Base-by-base conservation (phyloP, 768 basidiomycete genomes). In the Ephemerocybe angulata region DNA sequence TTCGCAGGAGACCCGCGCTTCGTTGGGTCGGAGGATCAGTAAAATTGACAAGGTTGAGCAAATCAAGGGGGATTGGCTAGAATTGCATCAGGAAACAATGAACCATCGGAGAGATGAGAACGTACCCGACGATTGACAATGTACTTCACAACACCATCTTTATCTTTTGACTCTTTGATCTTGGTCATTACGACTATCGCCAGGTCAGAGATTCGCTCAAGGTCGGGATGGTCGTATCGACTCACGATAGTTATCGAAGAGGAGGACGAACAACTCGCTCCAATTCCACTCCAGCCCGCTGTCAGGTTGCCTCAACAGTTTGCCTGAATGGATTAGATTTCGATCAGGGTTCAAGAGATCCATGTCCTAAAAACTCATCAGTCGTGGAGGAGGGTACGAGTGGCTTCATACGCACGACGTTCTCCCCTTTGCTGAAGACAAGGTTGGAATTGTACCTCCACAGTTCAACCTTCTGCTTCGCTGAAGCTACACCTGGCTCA, bases 191-290 rank as follows among this genome's bases (percentile, higher is more conserved):
- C 90, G 69, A 95, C 93, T 94, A 63, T 5, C 60, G n/a, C 38
- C 22, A 46, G 13, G 27, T 67, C 33, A 73, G 41, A 19, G 41
- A 22, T n/a, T 19, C 0, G 37, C 22, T 48, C 41, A 17, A 24
- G 47, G 37, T 40, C 22, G 40, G 15, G 5, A 5, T 28, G 50
- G 13, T 21, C 17, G 28, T 17, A 69, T 7, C 15, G 17, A 70
- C 90, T 69, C 56, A 93, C 93, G 70, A 62, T 98, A 99, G 63
- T 98, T 93, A 69, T 99, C 97, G 62, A 99, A 97, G 2, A 99
- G 74, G 51, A 98, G 76, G 7, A 96, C 88, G 58, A 87, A 89
- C 6, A 96, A 78, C 68, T 98, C 94, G 41, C 84, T 86, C 91
- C 93, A 96, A 58, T 82, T 91, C 86, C 87, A 90, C 67, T 88